A percentile compares a stretch with the other conserved stretches of the same genome.
These are phyloP conservation scores for Hygrophorus pudorinus DNA, from an alignment of 768 basidiomycete genomes.

Conservation along the genomic window DNA sequence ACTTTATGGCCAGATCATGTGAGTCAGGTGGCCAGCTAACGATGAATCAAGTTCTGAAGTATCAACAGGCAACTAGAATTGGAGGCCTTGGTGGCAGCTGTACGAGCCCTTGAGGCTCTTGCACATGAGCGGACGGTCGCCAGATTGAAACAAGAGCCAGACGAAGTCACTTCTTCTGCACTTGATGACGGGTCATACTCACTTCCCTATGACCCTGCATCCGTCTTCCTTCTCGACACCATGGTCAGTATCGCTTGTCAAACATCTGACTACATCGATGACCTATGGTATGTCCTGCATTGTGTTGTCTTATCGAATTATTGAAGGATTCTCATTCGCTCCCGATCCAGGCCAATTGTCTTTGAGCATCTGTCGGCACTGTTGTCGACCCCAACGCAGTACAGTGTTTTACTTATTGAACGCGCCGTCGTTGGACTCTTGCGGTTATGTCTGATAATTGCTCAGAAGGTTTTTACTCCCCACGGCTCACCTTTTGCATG, in stretches of 20 bases:
- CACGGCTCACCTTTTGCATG: too few species aligned
- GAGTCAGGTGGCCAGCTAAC: constrained; percentile 18
- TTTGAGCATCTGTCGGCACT: constrained; percentile 88
- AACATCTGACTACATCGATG: constrained; percentile 68
- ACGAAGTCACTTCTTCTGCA: constrained; percentile 38
- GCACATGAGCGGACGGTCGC: constrained; percentile 88
- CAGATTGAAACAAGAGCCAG: constrained; percentile 56
- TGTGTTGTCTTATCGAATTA: constrained; percentile 1
- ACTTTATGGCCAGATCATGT: constrained; percentile 91
- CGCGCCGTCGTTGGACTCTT: constrained; percentile 86
- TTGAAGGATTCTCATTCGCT: constrained; percentile 1
- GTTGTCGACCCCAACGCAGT: constrained; percentile 65
- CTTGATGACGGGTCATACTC: constrained; percentile 37
- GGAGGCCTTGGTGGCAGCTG: constrained; percentile 72
- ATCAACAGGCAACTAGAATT: constrained; percentile 58
- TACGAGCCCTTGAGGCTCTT: constrained; percentile 81
- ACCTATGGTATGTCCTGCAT: constrained; percentile 60
- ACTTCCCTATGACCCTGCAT: constrained; percentile 89
- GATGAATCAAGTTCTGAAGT: not conserved
- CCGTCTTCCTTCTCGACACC: constrained; percentile 88
- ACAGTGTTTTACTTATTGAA: constrained; percentile 87
- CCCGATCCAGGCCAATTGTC: constrained; percentile 72
- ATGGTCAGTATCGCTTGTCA: constrained; percentile 87
- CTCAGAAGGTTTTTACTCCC: constrained; percentile 46
- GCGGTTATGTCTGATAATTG: constrained; percentile 74